A percentile compares a stretch with the other conserved stretches of the same genome.
These are phyloP conservation scores for Mortierella sp. DNA, from an alignment of 371 early-diverging fungal genomes.

Conservation along the genomic window DNA sequence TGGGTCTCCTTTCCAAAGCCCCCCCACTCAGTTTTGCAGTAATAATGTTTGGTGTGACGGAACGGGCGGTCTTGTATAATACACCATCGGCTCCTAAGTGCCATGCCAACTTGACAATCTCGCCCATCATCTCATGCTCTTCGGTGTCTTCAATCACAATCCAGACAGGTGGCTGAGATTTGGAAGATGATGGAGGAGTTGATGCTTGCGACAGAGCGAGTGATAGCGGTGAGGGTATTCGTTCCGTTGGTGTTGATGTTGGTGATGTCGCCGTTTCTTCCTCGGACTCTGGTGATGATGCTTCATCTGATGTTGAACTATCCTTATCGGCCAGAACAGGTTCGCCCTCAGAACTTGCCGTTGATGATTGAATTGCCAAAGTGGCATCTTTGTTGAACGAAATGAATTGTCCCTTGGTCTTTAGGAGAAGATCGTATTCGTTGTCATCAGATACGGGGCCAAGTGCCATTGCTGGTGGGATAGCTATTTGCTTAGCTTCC, in stretches of 20 bases:
- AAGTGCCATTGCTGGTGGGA: background rate
- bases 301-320: background rate
- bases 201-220: too few relatives aligned
- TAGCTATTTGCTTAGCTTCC: background rate
- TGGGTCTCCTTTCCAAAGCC: slow-evolving; percentile 59
- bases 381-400: background rate
- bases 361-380: background rate
- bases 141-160: slow-evolving; percentile 59
- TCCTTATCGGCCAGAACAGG: too few relatives aligned
- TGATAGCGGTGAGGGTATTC: too few relatives aligned
- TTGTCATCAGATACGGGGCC: slow-evolving; percentile 8
- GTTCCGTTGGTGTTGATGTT: background rate
- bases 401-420: background rate
- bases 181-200: background rate
- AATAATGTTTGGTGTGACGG: slow-evolving; percentile 50
- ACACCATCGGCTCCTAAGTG: slow-evolving; percentile 57
- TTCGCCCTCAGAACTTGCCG: too few relatives aligned
- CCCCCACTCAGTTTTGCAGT: slow-evolving; percentile 66
- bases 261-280: background rate
- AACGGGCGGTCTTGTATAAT: slow-evolving; percentile 26
- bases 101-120: slow-evolving; percentile 67
- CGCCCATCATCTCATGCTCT: slow-evolving; percentile 69
- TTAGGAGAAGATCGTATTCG: slow-evolving; percentile 6
- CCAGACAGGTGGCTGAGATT: slow-evolving; percentile 50
- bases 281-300: background rate